phyloP scores from a whole-genome alignment of 371 early-diverging fungal genomes.

The Dichotomocladium elegans region DNA sequence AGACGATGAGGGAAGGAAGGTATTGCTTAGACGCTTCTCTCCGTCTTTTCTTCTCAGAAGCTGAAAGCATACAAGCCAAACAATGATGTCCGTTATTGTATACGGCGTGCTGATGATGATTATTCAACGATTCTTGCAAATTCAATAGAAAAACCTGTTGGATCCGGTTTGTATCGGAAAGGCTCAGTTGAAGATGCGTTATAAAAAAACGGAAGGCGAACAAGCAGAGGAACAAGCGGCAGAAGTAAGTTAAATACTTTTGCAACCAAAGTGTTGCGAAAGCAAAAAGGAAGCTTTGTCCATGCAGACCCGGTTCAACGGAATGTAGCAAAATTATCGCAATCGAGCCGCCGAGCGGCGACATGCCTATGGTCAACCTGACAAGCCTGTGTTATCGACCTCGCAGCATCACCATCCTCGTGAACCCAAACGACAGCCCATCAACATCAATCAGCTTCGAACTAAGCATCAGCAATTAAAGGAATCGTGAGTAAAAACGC shows the following conservation, averaged over 20 bases:
- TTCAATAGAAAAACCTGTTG: constrained; percentile 30
- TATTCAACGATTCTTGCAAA: not conserved
- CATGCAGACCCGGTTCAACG: too few species aligned
- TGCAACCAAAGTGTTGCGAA: constrained; percentile 8
- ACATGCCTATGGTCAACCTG: constrained; percentile 59
- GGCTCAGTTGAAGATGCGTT: constrained; percentile 23
- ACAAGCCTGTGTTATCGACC: constrained; percentile 2
- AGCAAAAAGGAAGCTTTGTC: not conserved
- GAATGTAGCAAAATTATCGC: constrained; percentile 45
- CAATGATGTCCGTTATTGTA: too few species aligned
- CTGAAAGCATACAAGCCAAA: too few species aligned
- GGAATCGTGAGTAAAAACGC: not conserved
- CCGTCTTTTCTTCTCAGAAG: too few species aligned
- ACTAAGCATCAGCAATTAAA: not conserved
- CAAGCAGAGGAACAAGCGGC: constrained; percentile 17
- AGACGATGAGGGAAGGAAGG: not conserved
- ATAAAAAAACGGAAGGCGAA: constrained; percentile 17
- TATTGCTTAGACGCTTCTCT: too few species aligned
- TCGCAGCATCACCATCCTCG: not conserved
- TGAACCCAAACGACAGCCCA: not conserved
- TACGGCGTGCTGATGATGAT: too few species aligned
- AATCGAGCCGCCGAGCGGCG: constrained; percentile 70
- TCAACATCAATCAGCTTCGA: not conserved
- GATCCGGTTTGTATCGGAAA: constrained; percentile 29
- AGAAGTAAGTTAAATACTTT: constrained; percentile 18